Base-by-base conservation (phyloP, 176 grass and related monocot species). In the Ensete glaucum region DNA sequence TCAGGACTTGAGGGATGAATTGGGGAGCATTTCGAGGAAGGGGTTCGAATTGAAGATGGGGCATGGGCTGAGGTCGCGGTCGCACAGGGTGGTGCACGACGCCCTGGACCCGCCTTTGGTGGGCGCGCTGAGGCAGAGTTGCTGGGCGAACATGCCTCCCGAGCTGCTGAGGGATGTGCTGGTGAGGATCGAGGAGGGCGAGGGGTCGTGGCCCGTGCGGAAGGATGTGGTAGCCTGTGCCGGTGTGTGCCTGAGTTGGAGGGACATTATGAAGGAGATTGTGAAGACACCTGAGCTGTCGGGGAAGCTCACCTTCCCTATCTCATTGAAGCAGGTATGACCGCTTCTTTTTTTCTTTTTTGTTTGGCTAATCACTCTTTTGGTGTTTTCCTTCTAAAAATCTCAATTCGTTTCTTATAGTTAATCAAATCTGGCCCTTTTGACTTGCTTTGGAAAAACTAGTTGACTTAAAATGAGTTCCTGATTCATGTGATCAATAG, bases 301-400 rank as follows among this genome's bases (percentile, higher is more conserved):
- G 0, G 84, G 86, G 54, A 85, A 73, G 78, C 74, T 98, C 53
- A 93, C 94, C 26, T 98, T 93, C 75, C 90, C 88, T 55, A 87
- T 98, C 69, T 98, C 94, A 9, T 75, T 91, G 69, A 98, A 93
- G 82, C 94, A 98, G 94, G 93, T 96, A 26, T 17, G 63, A 0
- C 51, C 25, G 3, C 27, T 68, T 29, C 8, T 0, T 17, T 59
- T 59, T 20, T 59, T 0, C 21, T 15, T n/a, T 21, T 57, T 60
- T 19, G 57, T 8, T n/a, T 43, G 3, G 34, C 34, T 6, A 6
- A 60, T 20, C 16, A n/a, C n/a, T 60, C 8, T 19, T 8, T n/a
- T 60, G 2, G 5, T 60, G 1, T 60, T 19, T 60, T 9, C 21
- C 3, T 8, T 17, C 7, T 60, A 12, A 7, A 13, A 15, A 58